Evolutionary conservation across 805 yeast genomes (phyloP).

Genomic region (Ogataea glucozyma): DNA sequence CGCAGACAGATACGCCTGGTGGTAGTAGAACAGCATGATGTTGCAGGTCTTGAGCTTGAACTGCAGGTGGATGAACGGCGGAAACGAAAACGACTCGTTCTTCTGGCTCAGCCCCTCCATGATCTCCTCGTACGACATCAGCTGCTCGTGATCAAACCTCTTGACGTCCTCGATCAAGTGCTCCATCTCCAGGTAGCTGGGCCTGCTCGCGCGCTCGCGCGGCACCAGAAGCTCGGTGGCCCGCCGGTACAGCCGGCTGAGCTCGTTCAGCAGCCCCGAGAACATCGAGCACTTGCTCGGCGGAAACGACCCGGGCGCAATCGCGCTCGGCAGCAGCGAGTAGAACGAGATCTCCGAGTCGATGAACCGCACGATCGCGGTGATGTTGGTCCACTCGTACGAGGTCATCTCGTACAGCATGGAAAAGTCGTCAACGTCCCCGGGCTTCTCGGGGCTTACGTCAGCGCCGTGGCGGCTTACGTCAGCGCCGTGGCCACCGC

Average conservation of each 20-base stretch:
- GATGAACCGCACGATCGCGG: slow-evolving; percentile 21
- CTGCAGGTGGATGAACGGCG: slow-evolving; percentile 6
- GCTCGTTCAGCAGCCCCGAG: slow-evolving; percentile 2
- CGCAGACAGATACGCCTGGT: slow-evolving; percentile 16
- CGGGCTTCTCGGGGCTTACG: no score
- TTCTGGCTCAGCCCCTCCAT: slow-evolving; percentile 6
- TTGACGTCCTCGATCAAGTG: slow-evolving; percentile 22
- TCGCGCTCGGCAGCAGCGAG: slow-evolving; percentile 26
- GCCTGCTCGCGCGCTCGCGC: not conserved
- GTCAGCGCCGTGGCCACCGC: no score
- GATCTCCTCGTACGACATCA: slow-evolving; percentile 12
- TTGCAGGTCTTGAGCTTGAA: slow-evolving; percentile 22
- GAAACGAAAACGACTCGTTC: not conserved
- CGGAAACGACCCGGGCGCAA: not conserved
- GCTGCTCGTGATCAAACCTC: slow-evolving; percentile 13
- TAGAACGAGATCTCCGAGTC: slow-evolving; percentile 27
- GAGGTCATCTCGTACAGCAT: slow-evolving; percentile 9
- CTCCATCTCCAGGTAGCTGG: slow-evolving; percentile 20
- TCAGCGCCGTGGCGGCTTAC: no score
- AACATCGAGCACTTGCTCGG: not conserved
- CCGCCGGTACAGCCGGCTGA: slow-evolving; percentile 6
- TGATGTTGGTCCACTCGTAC: slow-evolving; percentile 23
- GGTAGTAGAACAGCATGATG: slow-evolving; percentile 26
- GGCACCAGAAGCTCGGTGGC: slow-evolving; percentile 11
- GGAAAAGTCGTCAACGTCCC: not conserved